Evolutionary conservation across 345 rosid species (phyloP).

Genomic region (Populus deltoides): DNA sequence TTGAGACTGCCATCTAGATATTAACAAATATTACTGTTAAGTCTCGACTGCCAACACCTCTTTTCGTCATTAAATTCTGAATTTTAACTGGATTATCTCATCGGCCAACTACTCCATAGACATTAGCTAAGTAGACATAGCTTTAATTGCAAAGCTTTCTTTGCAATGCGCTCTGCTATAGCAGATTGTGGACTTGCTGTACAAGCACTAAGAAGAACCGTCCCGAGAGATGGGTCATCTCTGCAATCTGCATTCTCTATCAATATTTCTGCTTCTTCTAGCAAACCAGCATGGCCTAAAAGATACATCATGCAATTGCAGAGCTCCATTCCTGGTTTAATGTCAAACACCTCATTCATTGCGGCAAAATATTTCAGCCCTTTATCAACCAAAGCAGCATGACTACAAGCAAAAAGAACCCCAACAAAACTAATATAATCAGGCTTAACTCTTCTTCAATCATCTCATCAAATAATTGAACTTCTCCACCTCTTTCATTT

Average conservation of each 20-base stretch:
- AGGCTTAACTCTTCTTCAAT: constrained; percentile 51
- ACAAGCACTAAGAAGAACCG: constrained; percentile 84
- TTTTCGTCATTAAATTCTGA: constrained; percentile 60
- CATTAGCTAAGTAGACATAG: constrained; percentile 71
- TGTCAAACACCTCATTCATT: constrained; percentile 49
- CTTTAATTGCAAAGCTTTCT: constrained; percentile 69
- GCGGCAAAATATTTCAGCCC: constrained; percentile 54
- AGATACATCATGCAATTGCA: constrained; percentile 90
- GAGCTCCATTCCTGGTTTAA: constrained; percentile 75
- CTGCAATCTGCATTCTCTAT: constrained; percentile 61
- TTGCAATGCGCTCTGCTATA: constrained; percentile 72
- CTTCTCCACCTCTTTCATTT: constrained; percentile 74
- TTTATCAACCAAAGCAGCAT: constrained; percentile 62
- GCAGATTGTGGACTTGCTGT: constrained; percentile 42
- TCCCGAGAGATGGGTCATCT: constrained; percentile 74
- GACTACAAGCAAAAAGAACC: constrained; percentile 83
- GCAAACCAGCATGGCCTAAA: constrained; percentile 77
- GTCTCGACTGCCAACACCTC: constrained; percentile 42
- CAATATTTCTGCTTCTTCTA: constrained; percentile 75
- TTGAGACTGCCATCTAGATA: background rate
- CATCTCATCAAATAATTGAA: constrained; percentile 61
- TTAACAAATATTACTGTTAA: background rate
- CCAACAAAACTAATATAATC: constrained; percentile 78
- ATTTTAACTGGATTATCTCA: constrained; percentile 69
- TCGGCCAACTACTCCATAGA: constrained; percentile 63